These are phyloP conservation scores for Incumbomyces delicatus DNA, from an alignment of 2,329 filamentous ascomycete species.

Conservation along the genomic window DNA sequence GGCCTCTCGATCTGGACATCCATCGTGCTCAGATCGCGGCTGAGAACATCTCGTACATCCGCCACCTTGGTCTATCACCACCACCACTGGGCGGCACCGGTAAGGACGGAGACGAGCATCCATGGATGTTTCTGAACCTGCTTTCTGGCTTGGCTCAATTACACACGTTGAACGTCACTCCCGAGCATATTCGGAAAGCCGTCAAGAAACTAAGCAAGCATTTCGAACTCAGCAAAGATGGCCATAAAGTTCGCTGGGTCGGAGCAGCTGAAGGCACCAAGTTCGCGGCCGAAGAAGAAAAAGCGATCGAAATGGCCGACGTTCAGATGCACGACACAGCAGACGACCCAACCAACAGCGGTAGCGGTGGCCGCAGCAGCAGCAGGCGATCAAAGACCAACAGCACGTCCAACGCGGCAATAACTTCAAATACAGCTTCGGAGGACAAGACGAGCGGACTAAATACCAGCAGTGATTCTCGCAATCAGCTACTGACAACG, in stretches of 20 bases:
- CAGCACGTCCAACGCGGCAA: slow-evolving; percentile 34
- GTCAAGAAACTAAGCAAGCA: slow-evolving; percentile 61
- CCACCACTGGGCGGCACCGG: slow-evolving; percentile 7
- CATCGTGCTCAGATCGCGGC: slow-evolving; percentile 63
- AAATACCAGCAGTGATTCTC: slow-evolving; percentile 6
- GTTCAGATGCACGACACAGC: slow-evolving; percentile 9
- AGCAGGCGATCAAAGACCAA: slow-evolving; percentile 42
- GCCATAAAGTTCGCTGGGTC: slow-evolving; percentile 70
- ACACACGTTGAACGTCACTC: slow-evolving; percentile 74
- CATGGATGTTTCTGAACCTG: slow-evolving; percentile 39
- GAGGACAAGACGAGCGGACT: slow-evolving; percentile 11
- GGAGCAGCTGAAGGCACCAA: slow-evolving; percentile 57
- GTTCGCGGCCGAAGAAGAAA: slow-evolving; percentile 48
- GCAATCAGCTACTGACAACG: neutral
- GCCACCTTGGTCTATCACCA: slow-evolving; percentile 21
- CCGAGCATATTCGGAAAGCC: slow-evolving; percentile 65
- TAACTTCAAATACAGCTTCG: slow-evolving; percentile 10
- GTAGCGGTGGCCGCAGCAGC: slow-evolving; percentile 33
- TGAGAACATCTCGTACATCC: slow-evolving; percentile 58
- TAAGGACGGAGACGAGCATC: slow-evolving; percentile 7
- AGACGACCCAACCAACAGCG: slow-evolving; percentile 28
- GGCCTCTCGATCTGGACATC: slow-evolving; percentile 67
- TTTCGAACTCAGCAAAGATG: slow-evolving; percentile 68
- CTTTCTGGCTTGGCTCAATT: slow-evolving; percentile 73
- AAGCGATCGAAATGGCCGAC: slow-evolving; percentile 6